A percentile compares a stretch with the other conserved stretches of the same genome.
phyloP scores from a whole-genome alignment of 2,329 filamentous ascomycete genomes.

The Sphaerulina musiva region DNA sequence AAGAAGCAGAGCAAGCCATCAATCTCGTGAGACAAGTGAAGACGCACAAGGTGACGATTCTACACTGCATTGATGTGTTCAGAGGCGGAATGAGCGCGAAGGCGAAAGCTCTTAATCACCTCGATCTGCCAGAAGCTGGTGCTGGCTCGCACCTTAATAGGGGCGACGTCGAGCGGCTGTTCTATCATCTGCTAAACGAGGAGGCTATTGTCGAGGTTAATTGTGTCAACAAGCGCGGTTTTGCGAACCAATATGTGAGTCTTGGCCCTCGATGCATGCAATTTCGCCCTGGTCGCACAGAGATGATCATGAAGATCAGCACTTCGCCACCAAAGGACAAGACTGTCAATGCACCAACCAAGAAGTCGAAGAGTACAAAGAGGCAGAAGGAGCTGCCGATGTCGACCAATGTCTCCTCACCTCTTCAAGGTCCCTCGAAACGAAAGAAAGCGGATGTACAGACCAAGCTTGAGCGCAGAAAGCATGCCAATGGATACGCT shows the following conservation, averaged over 20 bases:
- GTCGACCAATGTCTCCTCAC: slow-evolving; percentile 64
- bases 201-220: slow-evolving; percentile 63
- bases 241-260: slow-evolving; percentile 66
- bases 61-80: slow-evolving; percentile 78
- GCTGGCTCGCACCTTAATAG: slow-evolving; percentile 63
- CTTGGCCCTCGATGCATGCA: slow-evolving; percentile 42
- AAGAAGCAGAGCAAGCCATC: slow-evolving; percentile 65
- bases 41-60: slow-evolving; percentile 59
- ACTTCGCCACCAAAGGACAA: slow-evolving; percentile 26
- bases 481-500: slow-evolving; percentile 33
- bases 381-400: slow-evolving; percentile 46
- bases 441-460: slow-evolving; percentile 29
- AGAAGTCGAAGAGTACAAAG: slow-evolving; percentile 31
- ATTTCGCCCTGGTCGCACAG: slow-evolving; percentile 41
- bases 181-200: slow-evolving; percentile 67
- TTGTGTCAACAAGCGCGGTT: slow-evolving; percentile 45
- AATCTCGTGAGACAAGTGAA: slow-evolving; percentile 57
- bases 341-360: slow-evolving; percentile 31
- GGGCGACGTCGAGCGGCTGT: slow-evolving; percentile 75
- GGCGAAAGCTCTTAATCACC: slow-evolving; percentile 48
- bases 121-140: slow-evolving; percentile 55
- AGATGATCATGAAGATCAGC: slow-evolving; percentile 50
- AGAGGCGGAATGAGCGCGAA: slow-evolving; percentile 61
- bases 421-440: slow-evolving; percentile 45
- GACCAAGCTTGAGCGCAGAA: slow-evolving; percentile 25